Base-by-base conservation (phyloP, 352 stramenopile species). In the Phytopythium kandeliae region DNA sequence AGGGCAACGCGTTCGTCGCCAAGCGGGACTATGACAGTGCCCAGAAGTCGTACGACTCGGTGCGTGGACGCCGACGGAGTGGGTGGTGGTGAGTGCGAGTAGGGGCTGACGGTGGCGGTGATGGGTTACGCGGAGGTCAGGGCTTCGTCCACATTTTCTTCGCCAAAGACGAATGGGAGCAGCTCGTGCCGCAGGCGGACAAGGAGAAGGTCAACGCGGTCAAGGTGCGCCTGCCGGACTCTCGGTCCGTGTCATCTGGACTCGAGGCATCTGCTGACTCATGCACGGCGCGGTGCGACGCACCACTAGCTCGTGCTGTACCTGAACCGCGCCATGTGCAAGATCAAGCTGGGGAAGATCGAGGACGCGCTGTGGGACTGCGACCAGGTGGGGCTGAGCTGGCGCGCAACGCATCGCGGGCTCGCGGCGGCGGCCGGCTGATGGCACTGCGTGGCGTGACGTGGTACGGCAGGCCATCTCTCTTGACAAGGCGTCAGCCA, bases 141-240 rank as follows among this genome's bases (percentile, higher is more conserved):
- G 82, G 80, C 7, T 94, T 94, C 46, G 83, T 94, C 4, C 78
- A 92, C 60, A 87, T 91, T 16, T 94, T 94, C 54, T 94, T 83
- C 55, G 71, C 69, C 28, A 94, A 94, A 47, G 83, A 94, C 44
- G 83, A 94, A 56, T 86, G 83, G 77, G 83, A 94, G 54, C 75
- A 86, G 37, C 71, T 91, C 34, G 69, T 94, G 30, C 61, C 78
- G 2, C 58, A 79, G 30, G 60, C 72, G 42, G 83, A 94, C 48
- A 90, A 91, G 54, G 61, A 74, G 52, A 87, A 89, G 55, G 57
- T 94, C 43, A 94, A 92, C 57, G 63, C 69, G 55, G 72, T 90
- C 37, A 94, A 94, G 62, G 74, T 86, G 19, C 42, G 63, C 43
- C 5, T 40, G 17, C 24, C 1, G n/a, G 25, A 5, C 8, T 1